phyloP scores from a whole-genome alignment of 495 filamentous ascomycete genomes.

The Aspergillus bertholletiae region DNA sequence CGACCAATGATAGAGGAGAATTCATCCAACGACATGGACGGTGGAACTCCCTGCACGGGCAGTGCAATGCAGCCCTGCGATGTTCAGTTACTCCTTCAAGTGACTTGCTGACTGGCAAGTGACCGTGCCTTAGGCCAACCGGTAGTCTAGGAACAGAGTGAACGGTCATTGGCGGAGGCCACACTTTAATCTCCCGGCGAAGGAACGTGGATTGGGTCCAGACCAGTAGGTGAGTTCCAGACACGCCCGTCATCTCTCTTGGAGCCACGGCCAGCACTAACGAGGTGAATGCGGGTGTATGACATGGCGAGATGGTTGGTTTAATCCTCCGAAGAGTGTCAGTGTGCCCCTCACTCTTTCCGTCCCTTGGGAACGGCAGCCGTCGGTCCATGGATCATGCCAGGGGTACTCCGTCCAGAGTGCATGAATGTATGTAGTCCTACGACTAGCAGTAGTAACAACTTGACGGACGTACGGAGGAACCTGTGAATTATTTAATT shows the following conservation, averaged over 20 bases:
- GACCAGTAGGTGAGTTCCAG: conserved; percentile 7
- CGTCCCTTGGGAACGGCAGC: neutral
- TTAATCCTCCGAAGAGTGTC: no score
- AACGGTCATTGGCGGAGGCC: conserved; percentile 13
- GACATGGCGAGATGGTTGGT: no score
- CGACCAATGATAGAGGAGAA: neutral
- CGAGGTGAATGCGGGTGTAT: neutral
- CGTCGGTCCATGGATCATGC: neutral
- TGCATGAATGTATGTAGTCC: no score
- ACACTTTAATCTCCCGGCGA: conserved; percentile 20
- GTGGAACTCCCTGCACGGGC: neutral
- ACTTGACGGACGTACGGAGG: no score
- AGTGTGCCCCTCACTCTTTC: no score
- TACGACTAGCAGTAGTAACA: no score
- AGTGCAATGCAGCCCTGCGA: neutral
- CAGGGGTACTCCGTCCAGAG: no score
- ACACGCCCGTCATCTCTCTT: conserved; percentile 9
- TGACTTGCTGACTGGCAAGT: neutral
- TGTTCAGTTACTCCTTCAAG: neutral
- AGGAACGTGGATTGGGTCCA: conserved; percentile 18
- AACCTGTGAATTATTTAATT: no score
- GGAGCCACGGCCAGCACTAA: neutral
- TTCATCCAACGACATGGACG: no score
- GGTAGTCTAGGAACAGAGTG: neutral
- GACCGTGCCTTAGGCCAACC: conserved; percentile 15